Evolutionary conservation across 768 basidiomycete genomes (phyloP).

Genomic region (Postia placenta): DNA sequence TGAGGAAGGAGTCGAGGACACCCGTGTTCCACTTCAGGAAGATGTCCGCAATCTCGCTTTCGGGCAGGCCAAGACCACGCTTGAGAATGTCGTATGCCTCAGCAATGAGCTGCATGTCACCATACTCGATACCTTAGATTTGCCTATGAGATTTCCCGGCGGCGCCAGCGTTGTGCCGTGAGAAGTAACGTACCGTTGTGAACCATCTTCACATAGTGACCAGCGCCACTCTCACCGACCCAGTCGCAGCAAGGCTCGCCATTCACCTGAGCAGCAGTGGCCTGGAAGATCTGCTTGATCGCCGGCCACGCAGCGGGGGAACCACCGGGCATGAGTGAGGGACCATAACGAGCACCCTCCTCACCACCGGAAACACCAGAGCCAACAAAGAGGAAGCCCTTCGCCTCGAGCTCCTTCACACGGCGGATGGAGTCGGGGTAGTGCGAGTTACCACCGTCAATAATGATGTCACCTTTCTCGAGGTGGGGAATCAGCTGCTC

Average conservation of each 20-base stretch:
- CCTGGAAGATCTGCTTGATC: constrained; percentile 99
- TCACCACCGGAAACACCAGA: constrained; percentile 99
- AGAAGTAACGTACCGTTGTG: constrained; percentile 67
- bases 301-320: constrained; percentile 89
- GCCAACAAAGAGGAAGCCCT: constrained; percentile 95
- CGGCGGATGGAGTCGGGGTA: constrained; percentile 98
- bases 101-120: constrained; percentile 99
- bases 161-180: constrained; percentile 6
- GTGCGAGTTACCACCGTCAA: constrained; percentile 99
- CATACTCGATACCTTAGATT: constrained; percentile 90
- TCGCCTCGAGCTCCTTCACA: constrained; percentile 84
- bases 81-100: constrained; percentile 99
- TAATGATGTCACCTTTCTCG: constrained; percentile 96
- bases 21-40: constrained; percentile 97
- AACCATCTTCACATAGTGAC: constrained; percentile 99
- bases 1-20: constrained; percentile 98
- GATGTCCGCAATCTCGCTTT: constrained; percentile 90
- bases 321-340: constrained; percentile 99
- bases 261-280: constrained; percentile 89
- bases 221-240: constrained; percentile 94
- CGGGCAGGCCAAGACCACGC: constrained; percentile 82
- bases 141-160: not conserved
- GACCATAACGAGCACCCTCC: constrained; percentile 95
- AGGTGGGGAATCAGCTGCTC: constrained; percentile 81
- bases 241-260: constrained; percentile 99